Base-by-base conservation (phyloP, 2,329 filamentous ascomycete species). In the Furcasterigmium furcatum region DNA sequence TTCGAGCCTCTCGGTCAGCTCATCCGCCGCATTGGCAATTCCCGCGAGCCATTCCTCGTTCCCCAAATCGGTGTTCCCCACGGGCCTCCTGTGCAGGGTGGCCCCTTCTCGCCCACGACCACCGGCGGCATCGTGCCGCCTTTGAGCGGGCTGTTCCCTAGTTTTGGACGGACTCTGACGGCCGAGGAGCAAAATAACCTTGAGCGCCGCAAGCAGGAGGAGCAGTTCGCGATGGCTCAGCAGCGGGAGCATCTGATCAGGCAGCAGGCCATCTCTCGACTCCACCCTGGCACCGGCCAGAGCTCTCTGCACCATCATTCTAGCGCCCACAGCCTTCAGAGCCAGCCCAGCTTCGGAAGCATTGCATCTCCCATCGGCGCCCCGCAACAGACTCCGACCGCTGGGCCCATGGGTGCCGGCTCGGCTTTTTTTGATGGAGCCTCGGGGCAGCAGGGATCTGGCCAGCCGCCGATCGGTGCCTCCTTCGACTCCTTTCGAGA, bases 121-220 rank as follows among this genome's bases (percentile, higher is more conserved):
- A 65, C 75, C 21, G 81, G 82, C 18, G 79, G 82, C 38, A 84
- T 88, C 30, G 83, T 92, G 46, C 94, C 94, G 46, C 95, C 94
- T 6, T 89, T 99, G 57, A 90, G 92, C 7, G 89, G 85, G 45
- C 91, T 91, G 43, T 97, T 99, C 65, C 95, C 94, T 1, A 95
- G 89, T 61, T 99, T 97, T 63, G 94, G 94, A 6, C 91, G 94
- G 8, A 99, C 95, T 1, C 73, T 99, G 55, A 99, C 95, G 9
- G 94, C 94, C 0, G 92, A 97, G 59, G 94, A 99, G 66, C 94
- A 99, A 63, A 99, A 99, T 68, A 95, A 95, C 32, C 74, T 99
- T 2, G 94, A 99, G 70, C 82, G 94, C 44, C 80, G 94, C 43
- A 99, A 99, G 72, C 94, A 99, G 64, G 94, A 99, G 66, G 95